phyloP scores from a whole-genome alignment of 1,284 basidiomycete genomes.

The Puccinia horiana region DNA sequence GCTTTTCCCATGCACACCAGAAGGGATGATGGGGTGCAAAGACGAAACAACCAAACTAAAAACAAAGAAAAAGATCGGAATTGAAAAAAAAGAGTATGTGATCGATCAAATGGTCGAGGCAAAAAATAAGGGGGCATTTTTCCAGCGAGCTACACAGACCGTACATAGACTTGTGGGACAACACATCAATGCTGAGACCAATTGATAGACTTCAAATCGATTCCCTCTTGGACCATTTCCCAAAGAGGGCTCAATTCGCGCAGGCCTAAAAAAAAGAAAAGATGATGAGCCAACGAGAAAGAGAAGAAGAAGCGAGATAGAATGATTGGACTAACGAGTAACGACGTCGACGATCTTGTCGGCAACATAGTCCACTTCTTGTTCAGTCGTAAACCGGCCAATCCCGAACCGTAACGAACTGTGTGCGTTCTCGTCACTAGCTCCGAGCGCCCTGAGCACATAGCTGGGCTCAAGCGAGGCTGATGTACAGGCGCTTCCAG shows the following conservation, averaged over 20 bases:
- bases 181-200: slow-evolving; percentile 74
- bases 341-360: slow-evolving; percentile 86
- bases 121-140: no score
- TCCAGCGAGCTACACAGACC: no score
- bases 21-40: no score
- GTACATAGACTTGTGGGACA: no score
- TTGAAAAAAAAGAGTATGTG: no score
- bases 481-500: slow-evolving; percentile 96
- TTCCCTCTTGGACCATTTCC: slow-evolving; percentile 98
- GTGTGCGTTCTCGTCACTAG: slow-evolving; percentile 98
- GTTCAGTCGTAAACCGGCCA: slow-evolving; percentile 96
- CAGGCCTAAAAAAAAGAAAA: slow-evolving; percentile 49
- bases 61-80: no score
- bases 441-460: slow-evolving; percentile 92
- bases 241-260: slow-evolving; percentile 68
- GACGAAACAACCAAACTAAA: no score
- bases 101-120: no score
- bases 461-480: slow-evolving; percentile 98
- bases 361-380: slow-evolving; percentile 92
- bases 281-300: slow-evolving; percentile 28
- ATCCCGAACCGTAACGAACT: slow-evolving; percentile 97
- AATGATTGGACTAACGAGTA: slow-evolving; percentile 66
- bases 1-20: no score
- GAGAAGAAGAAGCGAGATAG: neutral
- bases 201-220: slow-evolving; percentile 87